A percentile compares a stretch with the other conserved stretches of the same genome.
phyloP scores from a whole-genome alignment of 441 rosid species.

The Mallotus japonicus region DNA sequence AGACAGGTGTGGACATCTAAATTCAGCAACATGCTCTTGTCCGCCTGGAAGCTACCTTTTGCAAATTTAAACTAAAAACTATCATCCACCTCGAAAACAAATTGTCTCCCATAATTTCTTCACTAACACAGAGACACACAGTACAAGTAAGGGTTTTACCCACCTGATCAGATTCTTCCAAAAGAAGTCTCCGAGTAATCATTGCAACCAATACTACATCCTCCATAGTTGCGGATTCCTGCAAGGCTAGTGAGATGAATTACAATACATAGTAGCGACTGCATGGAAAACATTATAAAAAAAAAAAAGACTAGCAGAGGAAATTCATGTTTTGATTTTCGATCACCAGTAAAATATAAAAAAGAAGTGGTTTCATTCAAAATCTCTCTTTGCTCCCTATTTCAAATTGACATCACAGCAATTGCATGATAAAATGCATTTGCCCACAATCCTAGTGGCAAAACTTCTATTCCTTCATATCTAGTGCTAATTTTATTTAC shows the following conservation, averaged over 20 bases:
- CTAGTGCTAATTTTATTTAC: background rate
- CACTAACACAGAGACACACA: background rate
- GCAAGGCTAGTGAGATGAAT: conserved; percentile 27
- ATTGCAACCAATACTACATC: conserved; percentile 79
- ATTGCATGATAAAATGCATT: background rate
- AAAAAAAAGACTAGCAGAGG: background rate
- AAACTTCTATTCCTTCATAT: conserved; percentile 3
- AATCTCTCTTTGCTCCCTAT: conserved; percentile 5
- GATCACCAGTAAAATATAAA: background rate
- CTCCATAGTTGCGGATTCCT: conserved; percentile 76
- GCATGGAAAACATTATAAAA: conserved; percentile 1
- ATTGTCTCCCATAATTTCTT: conserved; percentile 5
- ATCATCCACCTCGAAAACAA: conserved; percentile 10
- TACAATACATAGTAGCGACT: conserved; percentile 15
- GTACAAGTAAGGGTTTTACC: conserved; percentile 23
- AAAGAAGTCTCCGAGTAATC: conserved; percentile 81
- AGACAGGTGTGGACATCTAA: background rate
- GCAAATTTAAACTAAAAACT: background rate
- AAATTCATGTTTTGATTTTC: background rate
- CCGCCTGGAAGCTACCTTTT: background rate
- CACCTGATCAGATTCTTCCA: conserved; percentile 91
- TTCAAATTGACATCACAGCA: background rate
- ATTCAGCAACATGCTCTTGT: background rate
- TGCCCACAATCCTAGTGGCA: background rate
- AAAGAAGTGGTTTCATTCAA: background rate